phyloP scores from a whole-genome alignment of 2,329 filamentous ascomycete species.

The Xylariaceae sp. region DNA sequence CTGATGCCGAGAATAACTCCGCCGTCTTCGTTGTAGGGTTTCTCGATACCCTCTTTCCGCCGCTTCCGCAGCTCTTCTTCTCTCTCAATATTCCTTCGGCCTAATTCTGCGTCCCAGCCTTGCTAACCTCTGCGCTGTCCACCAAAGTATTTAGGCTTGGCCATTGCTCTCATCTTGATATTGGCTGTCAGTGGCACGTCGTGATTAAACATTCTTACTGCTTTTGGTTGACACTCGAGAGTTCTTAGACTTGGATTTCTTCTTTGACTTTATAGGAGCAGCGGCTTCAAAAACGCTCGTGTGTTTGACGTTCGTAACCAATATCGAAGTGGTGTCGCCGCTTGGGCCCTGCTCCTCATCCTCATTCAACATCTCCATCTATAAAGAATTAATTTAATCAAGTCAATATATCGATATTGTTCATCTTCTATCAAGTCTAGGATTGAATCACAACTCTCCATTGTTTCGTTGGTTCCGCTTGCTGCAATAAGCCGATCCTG shows the following conservation, averaged over 20 bases:
- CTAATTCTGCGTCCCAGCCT: constrained; percentile 21
- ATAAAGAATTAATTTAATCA: constrained; percentile 44
- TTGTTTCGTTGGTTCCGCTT: constrained; percentile 30
- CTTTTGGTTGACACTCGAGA: constrained; percentile 7
- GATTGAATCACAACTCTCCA: constrained; percentile 45
- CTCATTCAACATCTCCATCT: constrained; percentile 31
- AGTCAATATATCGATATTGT: constrained; percentile 39
- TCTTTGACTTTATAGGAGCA: constrained; percentile 33
- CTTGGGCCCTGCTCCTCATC: constrained; percentile 7
- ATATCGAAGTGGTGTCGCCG: not conserved
- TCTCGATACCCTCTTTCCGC: constrained; percentile 36
- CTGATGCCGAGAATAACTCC: constrained; percentile 35
- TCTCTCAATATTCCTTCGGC: constrained; percentile 41
- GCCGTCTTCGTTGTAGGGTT: constrained; percentile 28
- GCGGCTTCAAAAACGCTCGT: constrained; percentile 15
- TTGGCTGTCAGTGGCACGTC: too few relatives aligned
- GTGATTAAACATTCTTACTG: not conserved
- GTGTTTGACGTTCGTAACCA: constrained; percentile 2
- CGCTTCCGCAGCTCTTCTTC: constrained; percentile 36
- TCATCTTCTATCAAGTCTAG: constrained; percentile 44
- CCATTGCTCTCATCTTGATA: constrained; percentile 2
- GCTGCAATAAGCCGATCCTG: constrained; percentile 35
- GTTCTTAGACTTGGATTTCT: constrained; percentile 24
- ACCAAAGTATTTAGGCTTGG: constrained; percentile 20
- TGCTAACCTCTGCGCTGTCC: not conserved